These are phyloP conservation scores for Pyrenophora graminea DNA, from an alignment of 2,329 filamentous ascomycete genomes.

Conservation along the genomic window DNA sequence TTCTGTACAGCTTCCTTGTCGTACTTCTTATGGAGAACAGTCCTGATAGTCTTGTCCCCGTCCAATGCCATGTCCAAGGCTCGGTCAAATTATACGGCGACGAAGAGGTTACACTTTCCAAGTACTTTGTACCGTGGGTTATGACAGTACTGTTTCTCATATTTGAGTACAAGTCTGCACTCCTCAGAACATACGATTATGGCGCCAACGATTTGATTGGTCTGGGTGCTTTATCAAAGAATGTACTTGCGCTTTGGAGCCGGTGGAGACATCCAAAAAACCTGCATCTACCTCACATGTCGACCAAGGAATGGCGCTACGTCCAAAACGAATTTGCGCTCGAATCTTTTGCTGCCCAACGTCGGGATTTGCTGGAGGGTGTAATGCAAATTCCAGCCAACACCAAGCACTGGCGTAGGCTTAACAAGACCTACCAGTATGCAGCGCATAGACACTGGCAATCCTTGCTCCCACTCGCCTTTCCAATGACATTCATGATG, in stretches of 20 bases:
- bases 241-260: neutral
- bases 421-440: neutral
- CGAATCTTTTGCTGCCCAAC: neutral
- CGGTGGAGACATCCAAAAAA: neutral
- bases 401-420: neutral
- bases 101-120: neutral
- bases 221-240: neutral
- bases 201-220: neutral
- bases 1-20: neutral
- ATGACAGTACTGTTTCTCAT: conserved; percentile 2
- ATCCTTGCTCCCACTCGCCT: conserved; percentile 15
- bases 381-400: neutral
- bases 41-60: neutral
- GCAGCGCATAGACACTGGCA: conserved; percentile 8
- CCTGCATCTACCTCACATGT: neutral
- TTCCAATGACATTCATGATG: conserved; percentile 19
- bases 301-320: neutral
- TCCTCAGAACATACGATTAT: neutral
- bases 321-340: neutral
- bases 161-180: neutral
- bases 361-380: neutral
- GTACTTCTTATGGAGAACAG: neutral
- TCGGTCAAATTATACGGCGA: neutral
- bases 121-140: neutral
- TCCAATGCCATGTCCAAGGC: neutral